phyloP scores from a whole-genome alignment of 2,329 filamentous ascomycete genomes.

The Epicoccum sorghinum region DNA sequence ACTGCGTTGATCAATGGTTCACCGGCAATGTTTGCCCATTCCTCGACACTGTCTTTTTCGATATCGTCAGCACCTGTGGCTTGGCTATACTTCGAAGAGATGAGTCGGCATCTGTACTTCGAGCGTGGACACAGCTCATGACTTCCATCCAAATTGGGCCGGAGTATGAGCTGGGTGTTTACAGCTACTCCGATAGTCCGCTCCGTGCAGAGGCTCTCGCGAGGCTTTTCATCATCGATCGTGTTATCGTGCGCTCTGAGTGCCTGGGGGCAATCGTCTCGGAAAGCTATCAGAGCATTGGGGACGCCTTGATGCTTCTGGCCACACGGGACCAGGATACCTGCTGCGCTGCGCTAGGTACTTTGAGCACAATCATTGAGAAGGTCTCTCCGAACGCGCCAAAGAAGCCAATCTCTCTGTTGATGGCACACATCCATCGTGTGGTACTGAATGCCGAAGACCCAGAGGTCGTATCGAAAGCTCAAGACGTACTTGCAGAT shows the following conservation, averaged over 20 bases:
- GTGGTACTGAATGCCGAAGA: slow-evolving; percentile 27
- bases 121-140: slow-evolving; percentile 30
- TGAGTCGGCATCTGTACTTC: slow-evolving; percentile 23
- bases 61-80: slow-evolving; percentile 40
- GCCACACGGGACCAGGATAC: slow-evolving; percentile 33
- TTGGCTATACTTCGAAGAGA: slow-evolving; percentile 27
- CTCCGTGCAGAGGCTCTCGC: slow-evolving; percentile 30
- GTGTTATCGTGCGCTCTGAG: slow-evolving; percentile 28
- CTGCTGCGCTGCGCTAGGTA: slow-evolving; percentile 32
- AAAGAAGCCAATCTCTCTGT: slow-evolving; percentile 22
- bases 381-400: slow-evolving; percentile 11
- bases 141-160: slow-evolving; percentile 27
- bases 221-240: slow-evolving; percentile 34
- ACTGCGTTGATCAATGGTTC: slow-evolving; percentile 24
- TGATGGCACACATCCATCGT: slow-evolving; percentile 31
- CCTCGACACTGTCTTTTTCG: slow-evolving; percentile 45
- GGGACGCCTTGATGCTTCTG: slow-evolving; percentile 31
- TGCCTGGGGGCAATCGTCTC: slow-evolving; percentile 19
- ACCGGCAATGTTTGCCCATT: slow-evolving; percentile 36
- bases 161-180: slow-evolving; percentile 21
- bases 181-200: slow-evolving; percentile 14
- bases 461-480: slow-evolving; percentile 38
- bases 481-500: slow-evolving; percentile 35
- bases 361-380: slow-evolving; percentile 27
- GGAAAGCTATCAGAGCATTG: slow-evolving; percentile 29